These are phyloP conservation scores for Drosera capensis DNA, from an alignment of 148 eudicot species.

Conservation along the genomic window DNA sequence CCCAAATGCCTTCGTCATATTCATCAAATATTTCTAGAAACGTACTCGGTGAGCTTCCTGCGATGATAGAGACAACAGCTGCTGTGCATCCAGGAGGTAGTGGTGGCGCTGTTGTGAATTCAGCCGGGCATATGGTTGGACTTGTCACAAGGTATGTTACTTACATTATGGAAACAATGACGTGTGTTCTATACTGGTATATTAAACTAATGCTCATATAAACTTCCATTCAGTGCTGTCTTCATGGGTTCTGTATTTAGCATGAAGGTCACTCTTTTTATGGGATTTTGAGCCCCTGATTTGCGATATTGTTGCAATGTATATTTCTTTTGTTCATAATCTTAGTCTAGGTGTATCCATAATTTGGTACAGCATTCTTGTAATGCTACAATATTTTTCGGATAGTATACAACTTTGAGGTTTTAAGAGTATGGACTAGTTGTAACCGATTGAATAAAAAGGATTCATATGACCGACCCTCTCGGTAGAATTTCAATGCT, in stretches of 20 bases:
- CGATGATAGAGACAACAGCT: constrained; percentile 94
- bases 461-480: no score
- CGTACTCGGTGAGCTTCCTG: constrained; percentile 31
- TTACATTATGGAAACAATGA: not conserved
- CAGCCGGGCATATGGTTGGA: constrained; percentile 76
- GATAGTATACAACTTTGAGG: no score
- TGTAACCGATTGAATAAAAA: no score
- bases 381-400: no score
- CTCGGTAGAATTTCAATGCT: no score
- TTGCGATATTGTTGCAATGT: not conserved
- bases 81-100: constrained; percentile 98
- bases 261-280: no score
- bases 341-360: no score
- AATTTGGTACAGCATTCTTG: no score
- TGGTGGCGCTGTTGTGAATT: constrained; percentile 80
- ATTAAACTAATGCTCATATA: not conserved
- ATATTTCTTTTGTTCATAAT: not conserved
- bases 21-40: constrained; percentile 6
- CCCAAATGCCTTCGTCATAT: constrained; percentile 14
- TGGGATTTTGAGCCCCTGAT: no score
- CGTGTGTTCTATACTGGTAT: not conserved
- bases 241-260: no score
- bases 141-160: constrained; percentile 77
- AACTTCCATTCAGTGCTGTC: no score
- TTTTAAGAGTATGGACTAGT: no score